Percentiles rank a stretch among this genome's conserved stretches.
Evolutionary conservation across 805 yeast genomes (phyloP).

Genomic region (Sporopachydermia lactativora): DNA sequence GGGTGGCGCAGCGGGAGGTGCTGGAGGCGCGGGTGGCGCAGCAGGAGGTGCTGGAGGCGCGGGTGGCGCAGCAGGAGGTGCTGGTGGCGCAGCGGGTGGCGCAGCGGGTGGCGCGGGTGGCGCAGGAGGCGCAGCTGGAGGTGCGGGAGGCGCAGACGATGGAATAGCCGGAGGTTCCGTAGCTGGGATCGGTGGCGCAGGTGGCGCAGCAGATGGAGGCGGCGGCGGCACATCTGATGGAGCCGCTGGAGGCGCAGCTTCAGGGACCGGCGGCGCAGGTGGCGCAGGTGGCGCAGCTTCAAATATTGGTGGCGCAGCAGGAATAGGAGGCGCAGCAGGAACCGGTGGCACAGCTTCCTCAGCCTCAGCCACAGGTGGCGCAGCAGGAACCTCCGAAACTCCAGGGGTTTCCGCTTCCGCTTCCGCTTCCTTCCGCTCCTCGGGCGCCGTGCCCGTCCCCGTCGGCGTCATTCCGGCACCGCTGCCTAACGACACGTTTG

Average conservation of each 20-base stretch:
- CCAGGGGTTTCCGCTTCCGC: no score
- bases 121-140: conserved; percentile 9
- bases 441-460: no score
- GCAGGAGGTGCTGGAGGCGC: conserved; percentile 20
- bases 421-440: no score
- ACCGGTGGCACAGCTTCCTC: conserved; percentile 5
- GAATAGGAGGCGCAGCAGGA: conserved; percentile 6
- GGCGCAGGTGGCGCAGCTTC: conserved; percentile 12
- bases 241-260: conserved; percentile 16
- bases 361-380: conserved; percentile 11
- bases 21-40: conserved; percentile 19
- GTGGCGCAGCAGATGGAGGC: conserved; percentile 15
- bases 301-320: conserved; percentile 7
- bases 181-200: conserved; percentile 19
- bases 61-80: conserved; percentile 20
- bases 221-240: conserved; percentile 15
- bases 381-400: conserved; percentile 7
- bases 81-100: conserved; percentile 14
- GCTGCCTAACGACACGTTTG: not conserved
- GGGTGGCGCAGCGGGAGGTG: conserved; percentile 28
- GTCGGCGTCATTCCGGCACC: no score
- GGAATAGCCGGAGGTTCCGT: conserved; percentile 13
- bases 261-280: conserved; percentile 13
- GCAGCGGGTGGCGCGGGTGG: conserved; percentile 14
- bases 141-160: conserved; percentile 16